These are phyloP conservation scores for Breviolum minutum DNA, from an alignment of 73 alveolate genomes.

Conservation along the genomic window DNA sequence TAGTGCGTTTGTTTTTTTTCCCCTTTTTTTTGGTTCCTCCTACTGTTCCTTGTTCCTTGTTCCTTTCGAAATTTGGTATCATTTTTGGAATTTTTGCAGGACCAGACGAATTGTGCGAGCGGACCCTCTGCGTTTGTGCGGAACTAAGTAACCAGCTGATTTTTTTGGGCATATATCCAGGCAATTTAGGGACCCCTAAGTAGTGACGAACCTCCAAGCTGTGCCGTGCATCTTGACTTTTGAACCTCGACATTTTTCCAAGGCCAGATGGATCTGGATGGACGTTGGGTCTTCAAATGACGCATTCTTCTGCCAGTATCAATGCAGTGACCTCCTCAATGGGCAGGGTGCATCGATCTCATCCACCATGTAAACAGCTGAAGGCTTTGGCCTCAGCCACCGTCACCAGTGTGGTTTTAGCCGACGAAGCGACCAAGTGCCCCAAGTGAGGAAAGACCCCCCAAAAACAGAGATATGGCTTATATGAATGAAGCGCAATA, in stretches of 20 bases:
- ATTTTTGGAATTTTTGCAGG: background rate
- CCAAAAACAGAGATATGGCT: background rate
- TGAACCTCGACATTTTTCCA: too few species aligned
- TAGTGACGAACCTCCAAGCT: background rate
- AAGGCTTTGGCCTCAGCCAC: conserved; percentile 73
- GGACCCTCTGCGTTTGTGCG: conserved; percentile 39
- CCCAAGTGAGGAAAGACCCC: background rate
- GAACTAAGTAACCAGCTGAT: background rate
- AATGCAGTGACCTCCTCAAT: conserved; percentile 40
- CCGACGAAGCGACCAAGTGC: conserved; percentile 56
- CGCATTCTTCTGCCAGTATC: conserved; percentile 57
- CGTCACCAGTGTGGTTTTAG: conserved; percentile 50
- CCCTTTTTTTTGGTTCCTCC: too few species aligned
- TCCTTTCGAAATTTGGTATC: too few species aligned
- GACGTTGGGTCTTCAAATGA: conserved; percentile 88
- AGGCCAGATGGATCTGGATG: conserved; percentile 91
- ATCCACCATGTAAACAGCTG: background rate
- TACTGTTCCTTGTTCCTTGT: too few species aligned
- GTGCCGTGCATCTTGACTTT: too few species aligned
- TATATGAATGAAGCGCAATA: background rate
- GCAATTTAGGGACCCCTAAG: background rate
- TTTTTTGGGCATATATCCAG: background rate
- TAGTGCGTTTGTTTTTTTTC: too few species aligned
- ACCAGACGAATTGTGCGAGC: conserved; percentile 65
- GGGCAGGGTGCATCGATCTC: background rate